Base-by-base conservation (phyloP, 2,329 filamentous ascomycete species). In the Aspergillus arachidicola region DNA sequence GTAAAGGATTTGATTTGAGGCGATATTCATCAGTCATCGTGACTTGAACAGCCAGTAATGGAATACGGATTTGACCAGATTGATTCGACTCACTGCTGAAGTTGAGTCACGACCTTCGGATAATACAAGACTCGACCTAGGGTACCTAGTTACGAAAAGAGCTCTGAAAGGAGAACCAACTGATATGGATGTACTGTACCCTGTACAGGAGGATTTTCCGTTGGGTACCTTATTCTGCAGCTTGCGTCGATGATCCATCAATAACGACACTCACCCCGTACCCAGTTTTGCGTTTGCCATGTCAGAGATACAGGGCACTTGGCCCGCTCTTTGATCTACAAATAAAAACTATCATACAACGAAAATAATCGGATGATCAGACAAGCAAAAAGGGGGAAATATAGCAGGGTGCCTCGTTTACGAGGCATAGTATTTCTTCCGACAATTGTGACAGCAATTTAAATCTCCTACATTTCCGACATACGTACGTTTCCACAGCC, bases 221-320 rank as follows among this genome's bases (percentile, higher is more conserved):
- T 68, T 67, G 63, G 66, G 65, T 68, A 67, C 60, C 61, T 67
- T 62, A 59, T 64, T 55, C 63, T 67, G 66, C 66, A 68, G 65
- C 57, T 62, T 62, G 63, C 59, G 38, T 60, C 32, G 45, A 56
- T 56, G 51, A 59, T 54, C 57, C 57, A 30, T 55, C 21, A 55
- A 55, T 55, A 38, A 55, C 51, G 21, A 55, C 32, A 54, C 46
- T 59, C 32, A 59, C 57, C 21, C 57, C 45, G 14, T 58, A 36
- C 21, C n/a, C 26, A 36, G 36, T 59, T 51, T 26, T 48, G 36
- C 46, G 19, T 23, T 53, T 59, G 57, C 62, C 28, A 63, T 57
- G 54, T 36, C 61, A 56, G 51, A 59, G 32, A 48, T 57, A 53
- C 53, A 60, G 57, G 62, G 50, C 23, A 38, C 62, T 61, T 61